Percentiles rank a stretch among this genome's conserved stretches.
phyloP scores from a whole-genome alignment of 2,329 filamentous ascomycete genomes.

The Penicillium frequentans region DNA sequence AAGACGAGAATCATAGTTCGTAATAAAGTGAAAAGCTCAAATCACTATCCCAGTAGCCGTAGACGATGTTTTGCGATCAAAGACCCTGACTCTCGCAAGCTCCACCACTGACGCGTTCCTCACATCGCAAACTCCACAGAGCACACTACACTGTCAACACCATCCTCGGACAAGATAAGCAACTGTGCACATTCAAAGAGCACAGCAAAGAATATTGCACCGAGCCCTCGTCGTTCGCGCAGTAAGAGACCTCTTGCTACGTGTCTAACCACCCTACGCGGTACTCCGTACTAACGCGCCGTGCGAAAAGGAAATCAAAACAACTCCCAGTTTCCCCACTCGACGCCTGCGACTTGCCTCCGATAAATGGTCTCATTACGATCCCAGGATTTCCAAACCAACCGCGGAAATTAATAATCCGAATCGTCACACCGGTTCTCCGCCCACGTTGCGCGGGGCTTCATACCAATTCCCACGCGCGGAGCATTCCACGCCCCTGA shows the following conservation, averaged over 20 bases:
- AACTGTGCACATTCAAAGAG: not conserved
- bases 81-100: not conserved
- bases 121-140: slow-evolving; percentile 6
- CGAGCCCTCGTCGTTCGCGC: not conserved
- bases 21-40: too few species aligned
- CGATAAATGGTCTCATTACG: not conserved
- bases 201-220: not conserved
- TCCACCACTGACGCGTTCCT: not conserved
- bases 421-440: not conserved
- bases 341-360: not conserved
- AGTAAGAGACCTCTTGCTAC: not conserved
- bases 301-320: slow-evolving; percentile 26
- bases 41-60: too few species aligned
- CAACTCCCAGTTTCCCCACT: slow-evolving; percentile 13
- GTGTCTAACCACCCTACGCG: not conserved
- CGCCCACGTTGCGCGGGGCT: slow-evolving; percentile 3
- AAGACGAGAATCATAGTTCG: too few species aligned
- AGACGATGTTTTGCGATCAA: too few species aligned
- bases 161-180: not conserved
- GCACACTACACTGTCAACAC: not conserved
- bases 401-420: not conserved
- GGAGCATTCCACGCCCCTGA: slow-evolving; percentile 1
- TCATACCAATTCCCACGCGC: slow-evolving; percentile 18
- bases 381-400: not conserved
- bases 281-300: slow-evolving; percentile 15